Evolutionary conservation across 2,329 filamentous ascomycete species (phyloP), one percentile per base, ranked within the genome.

Genomic region (Aschersonia sp.): DNA sequence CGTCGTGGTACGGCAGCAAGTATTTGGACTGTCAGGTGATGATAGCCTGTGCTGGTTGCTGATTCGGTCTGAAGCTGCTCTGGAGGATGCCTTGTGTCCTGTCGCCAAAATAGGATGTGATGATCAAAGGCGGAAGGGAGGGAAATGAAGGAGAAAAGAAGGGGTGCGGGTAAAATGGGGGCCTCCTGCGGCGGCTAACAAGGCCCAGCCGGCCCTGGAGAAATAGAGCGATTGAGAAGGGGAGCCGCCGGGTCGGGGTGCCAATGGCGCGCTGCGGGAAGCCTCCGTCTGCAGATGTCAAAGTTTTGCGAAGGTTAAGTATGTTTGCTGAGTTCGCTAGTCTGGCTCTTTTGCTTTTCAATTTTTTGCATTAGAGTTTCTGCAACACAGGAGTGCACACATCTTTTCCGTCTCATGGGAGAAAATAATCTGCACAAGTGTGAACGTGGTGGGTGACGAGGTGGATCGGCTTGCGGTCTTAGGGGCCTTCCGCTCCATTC

Each of bases 131-230:
- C 40, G 40, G 45, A 45, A 47, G 47, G 44, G 43, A 49, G 42
- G 39, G 43, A 30, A 44, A 12, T 44, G 47, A 30, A 44, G 45
- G 45, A 47, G 32, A 29, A 30, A n/a, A 14, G 44, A 40, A 46
- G 32, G 32, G 45, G 32, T 47, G 45, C 30, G 47, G 45, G 45
- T 49, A 45, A 47, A 42, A 48, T 9, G 42, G 49, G 47, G 41
- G 41, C 49, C 41, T 46, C 22, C 30, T 41, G 37, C 49, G 37
- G 49, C 46, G 46, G 42, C 46, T 46, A 47, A 22, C 22, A 22
- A 35, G 48, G 35, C 48, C 48, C 35, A 37, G 4, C 8, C 35
- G 35, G 35, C 35, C 35, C 8, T 37, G 35, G 35, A 37, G 35
- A 37, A 37, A 37, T 8, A 37, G 35, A 37, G 35, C 12, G 35